Percentiles rank a stretch among this genome's conserved stretches.
Evolutionary conservation across 352 stramenopile genomes (phyloP).

Genomic region (Pythium pyrilobum): DNA sequence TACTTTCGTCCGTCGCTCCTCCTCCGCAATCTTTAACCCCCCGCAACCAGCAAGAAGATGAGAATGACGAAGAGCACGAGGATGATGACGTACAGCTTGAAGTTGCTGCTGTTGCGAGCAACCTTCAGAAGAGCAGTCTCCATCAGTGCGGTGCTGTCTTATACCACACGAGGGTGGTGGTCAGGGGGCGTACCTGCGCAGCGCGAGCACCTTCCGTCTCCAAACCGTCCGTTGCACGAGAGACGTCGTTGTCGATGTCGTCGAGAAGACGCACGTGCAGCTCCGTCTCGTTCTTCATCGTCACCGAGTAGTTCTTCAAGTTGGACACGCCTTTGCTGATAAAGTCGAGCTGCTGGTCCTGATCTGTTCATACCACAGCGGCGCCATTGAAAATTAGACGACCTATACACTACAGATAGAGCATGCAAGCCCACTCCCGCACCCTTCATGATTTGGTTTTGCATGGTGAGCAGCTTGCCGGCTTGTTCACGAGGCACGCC

Average conservation of each 20-base stretch:
- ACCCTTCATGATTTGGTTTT: constrained; percentile 90
- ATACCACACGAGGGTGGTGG: no score
- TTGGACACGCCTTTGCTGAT: constrained; percentile 82
- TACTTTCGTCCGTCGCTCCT: background rate
- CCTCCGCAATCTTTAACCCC: constrained; percentile 14
- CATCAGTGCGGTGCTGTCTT: constrained; percentile 4
- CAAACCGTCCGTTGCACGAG: constrained; percentile 77
- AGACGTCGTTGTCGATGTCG: constrained; percentile 88
- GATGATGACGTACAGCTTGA: constrained; percentile 91
- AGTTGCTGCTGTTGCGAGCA: constrained; percentile 93
- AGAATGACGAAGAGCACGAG: constrained; percentile 82
- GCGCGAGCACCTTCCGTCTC: constrained; percentile 76
- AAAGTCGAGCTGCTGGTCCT: constrained; percentile 81
- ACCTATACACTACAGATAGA: no score
- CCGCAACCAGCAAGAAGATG: constrained; percentile 82
- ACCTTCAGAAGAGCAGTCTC: no score
- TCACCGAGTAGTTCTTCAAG: constrained; percentile 79
- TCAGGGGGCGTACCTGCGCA: constrained; percentile 28
- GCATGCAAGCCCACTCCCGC: no score
- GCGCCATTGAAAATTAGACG: no score
- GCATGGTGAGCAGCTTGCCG: constrained; percentile 66
- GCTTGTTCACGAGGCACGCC: constrained; percentile 30
- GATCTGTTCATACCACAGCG: constrained; percentile 57
- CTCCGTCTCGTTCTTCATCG: constrained; percentile 87
- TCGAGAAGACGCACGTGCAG: constrained; percentile 85